These are phyloP conservation scores for Tulasnella sp. DNA, from an alignment of 768 basidiomycete genomes.

Conservation along the genomic window DNA sequence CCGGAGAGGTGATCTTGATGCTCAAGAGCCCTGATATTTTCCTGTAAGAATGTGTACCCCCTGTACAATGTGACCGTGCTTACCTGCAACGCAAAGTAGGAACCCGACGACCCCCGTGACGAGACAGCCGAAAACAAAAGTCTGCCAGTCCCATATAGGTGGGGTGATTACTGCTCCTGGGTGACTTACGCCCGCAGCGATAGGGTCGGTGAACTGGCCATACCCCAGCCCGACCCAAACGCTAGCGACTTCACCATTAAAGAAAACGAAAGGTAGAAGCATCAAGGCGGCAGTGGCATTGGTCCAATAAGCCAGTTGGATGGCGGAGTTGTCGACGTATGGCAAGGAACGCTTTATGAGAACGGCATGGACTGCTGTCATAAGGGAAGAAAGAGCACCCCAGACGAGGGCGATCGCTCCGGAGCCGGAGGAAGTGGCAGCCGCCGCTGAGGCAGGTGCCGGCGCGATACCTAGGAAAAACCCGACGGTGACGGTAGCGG, in stretches of 20 bases:
- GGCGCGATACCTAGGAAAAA: constrained; percentile 72
- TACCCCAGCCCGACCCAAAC: constrained; percentile 34
- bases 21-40: constrained; percentile 48
- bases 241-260: constrained; percentile 52
- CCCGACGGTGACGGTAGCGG: constrained; percentile 62
- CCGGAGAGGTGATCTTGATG: constrained; percentile 65
- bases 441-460: constrained; percentile 41
- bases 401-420: constrained; percentile 49
- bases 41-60: neutral
- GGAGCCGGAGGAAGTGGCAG: constrained; percentile 44
- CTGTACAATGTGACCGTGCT: neutral
- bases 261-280: constrained; percentile 58
- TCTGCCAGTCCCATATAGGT: constrained; percentile 36
- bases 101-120: constrained; percentile 79
- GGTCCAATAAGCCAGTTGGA: constrained; percentile 75
- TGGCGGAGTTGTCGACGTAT: constrained; percentile 64
- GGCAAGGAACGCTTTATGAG: constrained; percentile 68
- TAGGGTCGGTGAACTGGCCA: constrained; percentile 9
- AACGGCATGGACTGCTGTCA: constrained; percentile 72
- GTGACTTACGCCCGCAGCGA: neutral
- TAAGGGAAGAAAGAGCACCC: constrained; percentile 66
- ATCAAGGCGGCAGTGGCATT: constrained; percentile 65
- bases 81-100: constrained; percentile 70
- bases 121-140: constrained; percentile 61
- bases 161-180: constrained; percentile 43